A percentile compares a stretch with the other conserved stretches of the same genome.
These are phyloP conservation scores for Wickerhamiella sorbophila DNA, from an alignment of 805 yeast genomes.

Conservation along the genomic window DNA sequence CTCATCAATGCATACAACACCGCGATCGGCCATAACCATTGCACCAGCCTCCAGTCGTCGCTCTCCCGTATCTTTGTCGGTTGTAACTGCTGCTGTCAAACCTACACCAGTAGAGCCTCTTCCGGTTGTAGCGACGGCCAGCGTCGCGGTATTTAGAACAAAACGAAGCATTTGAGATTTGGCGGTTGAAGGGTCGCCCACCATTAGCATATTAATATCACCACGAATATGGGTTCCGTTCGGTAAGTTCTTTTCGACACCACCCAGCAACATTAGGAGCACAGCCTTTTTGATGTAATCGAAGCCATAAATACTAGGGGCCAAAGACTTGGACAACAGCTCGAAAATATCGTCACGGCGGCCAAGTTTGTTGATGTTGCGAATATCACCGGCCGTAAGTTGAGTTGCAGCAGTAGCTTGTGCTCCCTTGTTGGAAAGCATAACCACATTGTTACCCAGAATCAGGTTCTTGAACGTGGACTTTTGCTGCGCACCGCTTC, in stretches of 20 bases:
- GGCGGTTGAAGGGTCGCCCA: slow-evolving; percentile 98
- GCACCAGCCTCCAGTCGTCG: slow-evolving; percentile 97
- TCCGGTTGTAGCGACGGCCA: slow-evolving; percentile 97
- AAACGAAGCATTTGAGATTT: slow-evolving; percentile 91
- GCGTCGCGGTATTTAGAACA: slow-evolving; percentile 84
- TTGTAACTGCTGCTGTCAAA: slow-evolving; percentile 95
- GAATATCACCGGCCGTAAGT: slow-evolving; percentile 67
- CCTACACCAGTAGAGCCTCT: slow-evolving; percentile 99
- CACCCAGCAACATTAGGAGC: slow-evolving; percentile 79
- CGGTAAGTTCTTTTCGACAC: slow-evolving; percentile 81
- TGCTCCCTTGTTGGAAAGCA: slow-evolving; percentile 77
- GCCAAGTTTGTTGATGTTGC: slow-evolving; percentile 70
- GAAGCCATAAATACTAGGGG: slow-evolving; percentile 93
- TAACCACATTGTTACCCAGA: slow-evolving; percentile 78
- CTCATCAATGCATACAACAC: slow-evolving; percentile 96
- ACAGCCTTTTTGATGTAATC: slow-evolving; percentile 86
- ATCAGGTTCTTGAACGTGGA: slow-evolving; percentile 72
- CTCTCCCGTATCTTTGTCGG: slow-evolving; percentile 95
- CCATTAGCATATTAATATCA: slow-evolving; percentile 90
- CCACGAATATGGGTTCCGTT: slow-evolving; percentile 97
- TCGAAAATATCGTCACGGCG: slow-evolving; percentile 62
- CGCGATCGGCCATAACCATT: slow-evolving; percentile 95
- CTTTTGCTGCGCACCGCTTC: slow-evolving; percentile 44
- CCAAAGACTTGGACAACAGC: slow-evolving; percentile 67
- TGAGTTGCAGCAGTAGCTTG: slow-evolving; percentile 52